Percentiles rank a stretch among this genome's conserved stretches.
phyloP scores from a whole-genome alignment of 306 rosid species.

The Medicago lupulina region DNA sequence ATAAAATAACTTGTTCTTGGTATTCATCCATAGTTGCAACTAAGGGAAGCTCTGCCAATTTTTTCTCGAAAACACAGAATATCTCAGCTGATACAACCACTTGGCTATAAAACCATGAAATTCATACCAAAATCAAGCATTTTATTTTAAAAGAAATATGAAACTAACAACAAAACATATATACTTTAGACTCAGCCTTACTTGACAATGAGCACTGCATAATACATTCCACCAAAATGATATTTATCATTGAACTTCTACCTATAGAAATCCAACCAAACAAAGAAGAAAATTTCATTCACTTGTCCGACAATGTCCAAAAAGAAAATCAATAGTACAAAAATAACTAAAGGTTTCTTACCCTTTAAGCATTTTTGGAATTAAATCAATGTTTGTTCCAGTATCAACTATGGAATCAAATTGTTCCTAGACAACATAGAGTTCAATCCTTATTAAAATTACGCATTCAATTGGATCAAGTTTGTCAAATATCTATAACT shows the following conservation, averaged over 20 bases:
- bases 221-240: conserved; percentile 70
- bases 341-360: conserved; percentile 38
- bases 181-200: conserved; percentile 41
- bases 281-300: not conserved
- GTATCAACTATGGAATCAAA: conserved; percentile 79
- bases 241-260: conserved; percentile 59
- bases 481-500: not conserved
- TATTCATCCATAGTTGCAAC: conserved; percentile 66
- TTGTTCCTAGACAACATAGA: conserved; percentile 53
- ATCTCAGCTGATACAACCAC: conserved; percentile 67
- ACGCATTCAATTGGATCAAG: not conserved
- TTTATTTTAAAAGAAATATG: conserved; percentile 23
- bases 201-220: conserved; percentile 81
- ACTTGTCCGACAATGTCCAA: not conserved
- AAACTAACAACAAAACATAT: not conserved
- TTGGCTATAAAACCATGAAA: conserved; percentile 49
- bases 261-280: conserved; percentile 50
- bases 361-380: conserved; percentile 80
- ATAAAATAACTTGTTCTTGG: conserved; percentile 70
- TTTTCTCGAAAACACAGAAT: conserved; percentile 76
- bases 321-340: not conserved
- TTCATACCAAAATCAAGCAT: conserved; percentile 4
- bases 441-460: not conserved
- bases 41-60: conserved; percentile 90
- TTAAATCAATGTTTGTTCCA: conserved; percentile 60